Evolutionary conservation across 345 rosid species (phyloP).

Genomic region (Ceriops decandra): DNA sequence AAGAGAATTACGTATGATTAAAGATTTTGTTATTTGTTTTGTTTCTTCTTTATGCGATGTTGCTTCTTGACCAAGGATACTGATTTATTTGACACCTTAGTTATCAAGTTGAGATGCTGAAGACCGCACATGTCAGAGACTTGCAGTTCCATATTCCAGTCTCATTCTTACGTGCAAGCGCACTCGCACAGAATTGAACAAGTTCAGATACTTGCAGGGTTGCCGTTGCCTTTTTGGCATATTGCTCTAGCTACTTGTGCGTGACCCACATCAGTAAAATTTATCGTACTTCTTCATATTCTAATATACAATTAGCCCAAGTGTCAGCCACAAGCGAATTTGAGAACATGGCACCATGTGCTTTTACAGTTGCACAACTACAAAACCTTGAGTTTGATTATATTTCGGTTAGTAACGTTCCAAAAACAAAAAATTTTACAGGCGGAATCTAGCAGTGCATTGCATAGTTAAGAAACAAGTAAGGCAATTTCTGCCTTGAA

Average conservation of each 20-base stretch:
- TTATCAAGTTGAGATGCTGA: not conserved
- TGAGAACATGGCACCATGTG: not conserved
- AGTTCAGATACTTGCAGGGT: too few species aligned
- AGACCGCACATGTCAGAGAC: too few species aligned
- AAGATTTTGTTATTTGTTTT: not conserved
- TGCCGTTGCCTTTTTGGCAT: too few species aligned
- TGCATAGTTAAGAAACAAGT: conserved; percentile 1
- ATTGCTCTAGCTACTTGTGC: too few species aligned
- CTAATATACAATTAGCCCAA: too few species aligned
- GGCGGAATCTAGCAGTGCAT: conserved; percentile 10
- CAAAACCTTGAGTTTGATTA: not conserved
- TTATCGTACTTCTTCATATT: too few species aligned
- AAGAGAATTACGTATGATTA: too few species aligned
- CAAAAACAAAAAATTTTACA: conserved; percentile 13
- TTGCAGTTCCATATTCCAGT: too few species aligned
- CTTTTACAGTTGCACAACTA: not conserved
- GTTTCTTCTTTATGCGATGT: not conserved
- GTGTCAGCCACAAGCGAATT: not conserved
- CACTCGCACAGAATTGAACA: too few species aligned
- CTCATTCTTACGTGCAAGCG: too few species aligned
- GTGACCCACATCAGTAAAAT: too few species aligned
- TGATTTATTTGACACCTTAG: not conserved
- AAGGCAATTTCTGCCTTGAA: not conserved
- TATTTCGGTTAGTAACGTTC: too few species aligned
- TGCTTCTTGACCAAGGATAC: conserved; percentile 18